phyloP scores from a whole-genome alignment of 164 flowering plant species.

The Protea cynaroides region DNA sequence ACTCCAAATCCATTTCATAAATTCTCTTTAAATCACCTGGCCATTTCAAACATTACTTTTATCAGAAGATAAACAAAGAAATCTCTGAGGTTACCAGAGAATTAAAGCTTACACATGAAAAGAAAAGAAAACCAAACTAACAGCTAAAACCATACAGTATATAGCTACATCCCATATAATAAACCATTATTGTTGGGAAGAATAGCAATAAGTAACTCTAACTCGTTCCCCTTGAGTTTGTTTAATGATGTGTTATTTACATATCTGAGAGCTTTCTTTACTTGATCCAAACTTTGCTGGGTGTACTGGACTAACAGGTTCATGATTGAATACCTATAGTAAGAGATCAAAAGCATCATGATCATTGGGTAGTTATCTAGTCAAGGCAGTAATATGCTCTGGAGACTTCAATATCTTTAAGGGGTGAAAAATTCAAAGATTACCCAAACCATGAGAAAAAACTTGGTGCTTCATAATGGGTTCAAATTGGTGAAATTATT shows the following conservation, averaged over 20 bases:
- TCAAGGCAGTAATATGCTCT: background rate
- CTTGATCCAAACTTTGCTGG: slow-evolving; percentile 44
- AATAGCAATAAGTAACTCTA: slow-evolving; percentile 45
- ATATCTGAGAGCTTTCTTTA: slow-evolving; percentile 45
- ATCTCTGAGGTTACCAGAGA: background rate
- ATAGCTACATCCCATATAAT: slow-evolving; percentile 34
- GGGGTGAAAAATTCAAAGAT: background rate
- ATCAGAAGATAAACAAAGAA: background rate
- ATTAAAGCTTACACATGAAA: background rate
- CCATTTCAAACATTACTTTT: background rate
- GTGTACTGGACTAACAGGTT: slow-evolving; percentile 45
- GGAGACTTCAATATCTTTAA: background rate
- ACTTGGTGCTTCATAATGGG: background rate
- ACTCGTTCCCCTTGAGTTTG: slow-evolving; percentile 42
- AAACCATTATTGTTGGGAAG: slow-evolving; percentile 53
- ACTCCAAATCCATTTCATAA: slow-evolving; percentile 49
- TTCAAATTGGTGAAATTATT: too few relatives aligned
- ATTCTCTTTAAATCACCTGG: slow-evolving; percentile 50
- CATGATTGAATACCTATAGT: slow-evolving; percentile 44
- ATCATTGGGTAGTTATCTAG: background rate
- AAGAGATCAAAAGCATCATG: background rate
- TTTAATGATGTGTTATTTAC: slow-evolving; percentile 27
- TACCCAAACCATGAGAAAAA: background rate
- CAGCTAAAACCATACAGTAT: background rate
- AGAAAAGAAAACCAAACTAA: background rate